Evolutionary conservation across 2,329 filamentous ascomycete genomes (phyloP).

Genomic region (Diaporthe ilicicola): DNA sequence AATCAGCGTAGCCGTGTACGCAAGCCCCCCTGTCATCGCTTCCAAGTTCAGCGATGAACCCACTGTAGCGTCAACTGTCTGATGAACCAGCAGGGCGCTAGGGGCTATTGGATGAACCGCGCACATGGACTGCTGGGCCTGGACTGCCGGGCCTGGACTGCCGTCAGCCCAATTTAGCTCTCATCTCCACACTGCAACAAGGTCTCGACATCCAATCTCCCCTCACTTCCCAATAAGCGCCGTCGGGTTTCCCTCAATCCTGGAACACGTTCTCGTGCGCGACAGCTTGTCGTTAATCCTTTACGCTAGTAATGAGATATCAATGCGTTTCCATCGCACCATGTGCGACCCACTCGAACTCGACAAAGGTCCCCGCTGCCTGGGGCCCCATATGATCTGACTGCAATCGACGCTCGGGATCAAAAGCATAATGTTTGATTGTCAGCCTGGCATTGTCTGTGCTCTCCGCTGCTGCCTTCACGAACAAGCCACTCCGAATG

Average conservation of each 20-base stretch:
- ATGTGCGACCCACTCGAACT: not conserved
- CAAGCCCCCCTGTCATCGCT: not conserved
- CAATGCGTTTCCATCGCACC: not conserved
- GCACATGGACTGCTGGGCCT: not conserved
- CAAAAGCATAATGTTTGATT: too few species aligned
- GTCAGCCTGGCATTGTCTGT: not conserved
- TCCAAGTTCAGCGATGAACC: not conserved
- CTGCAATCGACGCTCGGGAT: not conserved
- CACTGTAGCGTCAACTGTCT: constrained; percentile 21
- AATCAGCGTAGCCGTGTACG: not conserved
- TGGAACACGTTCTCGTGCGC: not conserved
- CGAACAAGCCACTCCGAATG: not conserved
- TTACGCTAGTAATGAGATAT: not conserved
- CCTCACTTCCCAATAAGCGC: not conserved
- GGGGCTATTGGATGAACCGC: constrained; percentile 23
- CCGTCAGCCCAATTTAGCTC: not conserved
- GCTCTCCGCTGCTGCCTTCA: not conserved
- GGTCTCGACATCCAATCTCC: not conserved
- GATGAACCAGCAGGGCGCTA: not conserved
- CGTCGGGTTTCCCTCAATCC: not conserved
- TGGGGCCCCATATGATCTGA: not conserved
- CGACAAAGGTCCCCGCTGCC: not conserved
- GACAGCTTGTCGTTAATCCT: not conserved
- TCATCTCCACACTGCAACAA: constrained; percentile 3
- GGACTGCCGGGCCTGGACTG: not conserved